These are phyloP conservation scores for Mycena albidolilacea DNA, from an alignment of 768 basidiomycete species.

Conservation along the genomic window DNA sequence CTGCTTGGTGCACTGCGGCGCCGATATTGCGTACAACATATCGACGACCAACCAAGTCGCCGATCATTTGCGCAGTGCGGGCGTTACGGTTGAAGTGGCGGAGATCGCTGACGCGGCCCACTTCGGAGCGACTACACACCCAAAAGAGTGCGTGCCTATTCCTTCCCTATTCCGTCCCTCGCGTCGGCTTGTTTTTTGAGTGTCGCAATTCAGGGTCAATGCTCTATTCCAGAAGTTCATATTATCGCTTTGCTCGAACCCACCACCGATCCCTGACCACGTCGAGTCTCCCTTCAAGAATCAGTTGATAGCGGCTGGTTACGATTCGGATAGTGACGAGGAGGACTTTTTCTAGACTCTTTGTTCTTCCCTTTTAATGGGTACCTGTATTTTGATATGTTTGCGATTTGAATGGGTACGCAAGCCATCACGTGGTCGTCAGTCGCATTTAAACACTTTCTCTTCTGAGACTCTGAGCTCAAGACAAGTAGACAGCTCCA, in stretches of 20 bases:
- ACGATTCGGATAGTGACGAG: slow-evolving; percentile 4
- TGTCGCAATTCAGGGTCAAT: slow-evolving; percentile 2
- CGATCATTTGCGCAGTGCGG: slow-evolving; percentile 16
- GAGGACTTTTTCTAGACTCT: not conserved
- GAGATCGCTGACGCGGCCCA: slow-evolving; percentile 33
- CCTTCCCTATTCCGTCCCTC: too few relatives aligned
- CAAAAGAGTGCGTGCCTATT: slow-evolving; percentile 23
- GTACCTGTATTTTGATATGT: not conserved
- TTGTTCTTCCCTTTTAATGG: not conserved
- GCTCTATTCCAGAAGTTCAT: not conserved
- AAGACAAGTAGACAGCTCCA: too few relatives aligned
- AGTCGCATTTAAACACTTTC: too few relatives aligned
- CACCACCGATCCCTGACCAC: slow-evolving; percentile 15
- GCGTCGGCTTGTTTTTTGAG: not conserved
- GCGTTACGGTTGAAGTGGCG: slow-evolving; percentile 31
- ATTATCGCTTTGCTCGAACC: not conserved
- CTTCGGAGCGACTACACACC: slow-evolving; percentile 33
- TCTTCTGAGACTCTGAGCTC: too few relatives aligned
- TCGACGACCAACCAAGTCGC: slow-evolving; percentile 25
- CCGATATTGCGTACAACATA: slow-evolving; percentile 42
- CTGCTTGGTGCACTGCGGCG: slow-evolving; percentile 34
- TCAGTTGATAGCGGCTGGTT: not conserved
- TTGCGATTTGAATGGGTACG: not conserved
- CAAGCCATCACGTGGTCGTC: too few relatives aligned
- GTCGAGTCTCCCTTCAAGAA: slow-evolving; percentile 20